Evolutionary conservation across 306 rosid species (phyloP), one percentile per base, ranked within the genome.

Genomic region (Crotalaria pallida): DNA sequence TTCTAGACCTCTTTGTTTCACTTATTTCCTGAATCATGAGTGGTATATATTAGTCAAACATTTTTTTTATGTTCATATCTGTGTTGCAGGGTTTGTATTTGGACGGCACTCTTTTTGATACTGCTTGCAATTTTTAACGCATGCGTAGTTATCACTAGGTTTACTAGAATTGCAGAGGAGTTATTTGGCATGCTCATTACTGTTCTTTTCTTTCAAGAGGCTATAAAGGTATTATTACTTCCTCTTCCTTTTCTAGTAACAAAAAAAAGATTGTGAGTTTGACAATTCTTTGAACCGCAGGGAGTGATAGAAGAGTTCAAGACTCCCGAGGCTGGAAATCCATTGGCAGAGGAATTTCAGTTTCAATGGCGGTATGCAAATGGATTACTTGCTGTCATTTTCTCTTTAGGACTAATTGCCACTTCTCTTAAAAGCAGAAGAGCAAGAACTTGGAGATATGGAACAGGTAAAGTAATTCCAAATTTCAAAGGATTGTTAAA

Each of bases 91-190:
- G 97, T 93, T 67, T 90, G 96, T 65, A 84, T 85, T 56, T 93
- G 98, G 98, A 82, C 97, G 2, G 78, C 90, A 41, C 74, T 93
- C 60, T 29, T 88, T 69, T 81, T 93, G 65, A 77, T 90, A 72
- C 56, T 93, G 71, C 89, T 90, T 26, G 97, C 90, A 34, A 70
- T 93, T 61, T 93, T 93, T 65, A 90, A 90, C 52, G 97, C 94
- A 40, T 81, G 94, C 81, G 26, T 56, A 0, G 56, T 93, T 5
- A 88, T 93, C 82, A 82, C 75, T 15, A 85, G 84, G 72, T 93
- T 93, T 77, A 93, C 98, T 2, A 90, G 98, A 86, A 65, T 90
- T 61, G 94, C 98, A 0, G 96, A 86, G 15, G 97, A 90, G 74
- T 81, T 87, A 38, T 93, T 93, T 81, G 96, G 94, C 81, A 88